Evolutionary conservation across 2,329 filamentous ascomycete genomes (phyloP).

Genomic region (Ilyonectria robusta): DNA sequence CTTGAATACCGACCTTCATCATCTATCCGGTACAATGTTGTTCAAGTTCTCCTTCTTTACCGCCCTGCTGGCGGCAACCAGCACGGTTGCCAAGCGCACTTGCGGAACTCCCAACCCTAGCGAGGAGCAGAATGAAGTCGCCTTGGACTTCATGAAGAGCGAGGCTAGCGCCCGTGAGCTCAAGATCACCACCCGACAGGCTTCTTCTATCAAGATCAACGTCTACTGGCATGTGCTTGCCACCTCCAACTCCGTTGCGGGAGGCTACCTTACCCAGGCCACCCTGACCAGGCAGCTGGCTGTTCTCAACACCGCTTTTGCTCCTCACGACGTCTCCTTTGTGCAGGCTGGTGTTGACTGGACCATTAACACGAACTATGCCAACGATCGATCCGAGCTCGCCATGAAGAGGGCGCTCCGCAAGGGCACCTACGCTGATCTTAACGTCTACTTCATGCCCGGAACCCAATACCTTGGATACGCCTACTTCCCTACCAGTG

Average conservation of each 20-base stretch:
- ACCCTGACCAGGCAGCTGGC: constrained; percentile 55
- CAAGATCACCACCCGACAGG: constrained; percentile 3
- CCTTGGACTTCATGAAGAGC: constrained; percentile 17
- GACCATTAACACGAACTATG: constrained; percentile 64
- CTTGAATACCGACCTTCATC: background rate
- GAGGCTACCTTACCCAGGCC: constrained; percentile 37
- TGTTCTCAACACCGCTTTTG: constrained; percentile 62
- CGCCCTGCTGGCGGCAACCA: constrained; percentile 19
- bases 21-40: constrained; percentile 5
- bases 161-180: constrained; percentile 11
- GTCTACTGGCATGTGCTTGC: constrained; percentile 47
- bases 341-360: constrained; percentile 58
- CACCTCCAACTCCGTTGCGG: constrained; percentile 35
- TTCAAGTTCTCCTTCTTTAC: constrained; percentile 19
- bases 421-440: constrained; percentile 59
- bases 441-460: constrained; percentile 54
- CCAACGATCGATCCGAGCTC: constrained; percentile 55
- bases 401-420: constrained; percentile 63
- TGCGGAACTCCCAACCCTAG: constrained; percentile 21
- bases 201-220: constrained; percentile 35
- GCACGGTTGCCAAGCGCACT: constrained; percentile 8
- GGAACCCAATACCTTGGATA: constrained; percentile 53
- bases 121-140: constrained; percentile 19
- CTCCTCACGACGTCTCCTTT: constrained; percentile 60
- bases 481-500: constrained; percentile 60